phyloP scores from a whole-genome alignment of 2,329 filamentous ascomycete species.

The Amesomyces nigricolor region DNA sequence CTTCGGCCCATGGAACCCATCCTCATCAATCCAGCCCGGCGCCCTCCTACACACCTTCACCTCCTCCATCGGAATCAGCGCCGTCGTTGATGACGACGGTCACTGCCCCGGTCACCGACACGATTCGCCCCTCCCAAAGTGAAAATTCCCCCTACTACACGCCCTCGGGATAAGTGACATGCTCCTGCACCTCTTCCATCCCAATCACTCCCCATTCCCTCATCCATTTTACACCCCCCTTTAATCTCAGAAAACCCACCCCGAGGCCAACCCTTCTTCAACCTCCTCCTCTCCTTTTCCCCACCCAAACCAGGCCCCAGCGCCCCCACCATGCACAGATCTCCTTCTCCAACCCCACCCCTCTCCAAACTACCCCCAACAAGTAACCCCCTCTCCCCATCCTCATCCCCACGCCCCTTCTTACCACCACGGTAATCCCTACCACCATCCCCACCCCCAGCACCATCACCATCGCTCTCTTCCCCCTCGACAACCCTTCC shows the following conservation, averaged over 20 bases:
- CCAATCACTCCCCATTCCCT: too few species aligned
- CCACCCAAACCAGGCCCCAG: too few species aligned
- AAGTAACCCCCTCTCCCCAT: neutral
- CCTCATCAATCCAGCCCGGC: slow-evolving; percentile 46
- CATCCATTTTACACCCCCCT: too few species aligned
- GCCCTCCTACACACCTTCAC: slow-evolving; percentile 19
- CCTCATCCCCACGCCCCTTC: too few species aligned
- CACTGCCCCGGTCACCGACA: slow-evolving; percentile 7
- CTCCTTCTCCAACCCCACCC: neutral
- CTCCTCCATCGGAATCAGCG: slow-evolving; percentile 23
- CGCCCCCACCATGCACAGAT: neutral
- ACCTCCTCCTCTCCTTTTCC: neutral
- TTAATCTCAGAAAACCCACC: neutral
- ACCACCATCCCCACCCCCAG: too few species aligned
- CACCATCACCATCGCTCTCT: too few species aligned
- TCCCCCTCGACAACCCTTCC: too few species aligned
- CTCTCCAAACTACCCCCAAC: neutral
- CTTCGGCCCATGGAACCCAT: slow-evolving; percentile 45
- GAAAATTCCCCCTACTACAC: slow-evolving; percentile 10
- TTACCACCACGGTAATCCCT: too few species aligned
- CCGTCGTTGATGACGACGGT: slow-evolving; percentile 21
- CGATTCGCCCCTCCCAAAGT: slow-evolving; percentile 3
- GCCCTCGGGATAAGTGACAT: slow-evolving; percentile 14
- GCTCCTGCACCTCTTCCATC: neutral
- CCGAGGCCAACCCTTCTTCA: slow-evolving; percentile 7